Evolutionary conservation across 129 eudicot species (phyloP), one percentile per base, ranked within the genome.

Genomic region (Pulicaria dysenterica): DNA sequence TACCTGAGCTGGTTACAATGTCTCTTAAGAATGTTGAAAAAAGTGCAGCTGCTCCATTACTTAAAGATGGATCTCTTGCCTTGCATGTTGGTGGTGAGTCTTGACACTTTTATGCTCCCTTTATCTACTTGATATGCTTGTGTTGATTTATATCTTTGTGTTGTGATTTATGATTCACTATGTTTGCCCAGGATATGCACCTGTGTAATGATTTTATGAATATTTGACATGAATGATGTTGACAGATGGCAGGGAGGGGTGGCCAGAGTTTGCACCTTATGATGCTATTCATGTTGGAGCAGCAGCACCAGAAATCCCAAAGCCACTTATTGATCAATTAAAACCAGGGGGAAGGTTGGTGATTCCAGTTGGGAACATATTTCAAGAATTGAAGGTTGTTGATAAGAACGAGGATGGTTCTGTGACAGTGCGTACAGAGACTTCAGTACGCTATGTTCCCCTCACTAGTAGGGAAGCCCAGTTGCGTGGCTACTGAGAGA

Each of bases 231-330:
- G 37, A 38, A 37, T 61, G 19, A 56, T 71, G 15, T 13, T 24
- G 39, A 74, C 80, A 94, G 98, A 94, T 79, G 99, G 99, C 5
- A 84, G 99, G 72, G 81, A 80, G 71, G 99, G 99, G 34, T 94
- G 95, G 95, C 85, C 86, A 1, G 99, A 90, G 66, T 77, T 49
- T 77, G 99, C 96, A 37, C 99, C 99, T 34, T 94, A 94, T 55
- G 96, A 94, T 56, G 97, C 97, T 24, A 94, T 94, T 76, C 99
- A 94, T 76, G 99, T 94, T 8, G 99, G 99, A 66, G 99, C 99
- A 44, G 99, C 99, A 7, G 93, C 99, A 36, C 82, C 91, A 0
- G 91, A 88, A 72, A 90, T 94, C 19, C 99, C 99, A 15, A 83
- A 79, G 16, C 86, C 93, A 14, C 86, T 94, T 7, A 64, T 94